A percentile compares a stretch with the other conserved stretches of the same genome.
Evolutionary conservation across 2,329 filamentous ascomycete genomes (phyloP).

Genomic region (Rhytidhysteron rufulum): DNA sequence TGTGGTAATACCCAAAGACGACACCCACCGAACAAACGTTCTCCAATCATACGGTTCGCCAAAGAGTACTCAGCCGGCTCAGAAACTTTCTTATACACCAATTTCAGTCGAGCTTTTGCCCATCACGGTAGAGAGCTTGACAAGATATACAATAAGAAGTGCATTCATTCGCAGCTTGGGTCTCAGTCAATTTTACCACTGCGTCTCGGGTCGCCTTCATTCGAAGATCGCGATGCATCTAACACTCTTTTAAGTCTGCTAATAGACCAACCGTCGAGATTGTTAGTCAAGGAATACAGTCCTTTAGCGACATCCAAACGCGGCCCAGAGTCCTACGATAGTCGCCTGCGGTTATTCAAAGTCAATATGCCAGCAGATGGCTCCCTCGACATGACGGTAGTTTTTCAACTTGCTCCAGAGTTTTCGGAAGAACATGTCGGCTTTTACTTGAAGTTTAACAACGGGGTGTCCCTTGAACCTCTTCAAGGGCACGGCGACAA

Average conservation of each 20-base stretch:
- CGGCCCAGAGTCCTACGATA: slow-evolving; percentile 2
- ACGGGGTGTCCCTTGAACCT: slow-evolving; percentile 2
- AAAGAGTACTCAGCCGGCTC: slow-evolving; percentile 29
- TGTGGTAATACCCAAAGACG: slow-evolving; percentile 23
- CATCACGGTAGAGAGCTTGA: slow-evolving; percentile 10
- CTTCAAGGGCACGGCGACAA: slow-evolving; percentile 1
- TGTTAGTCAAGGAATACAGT: slow-evolving; percentile 16
- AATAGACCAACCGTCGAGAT: slow-evolving; percentile 5
- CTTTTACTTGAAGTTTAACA: slow-evolving; percentile 16
- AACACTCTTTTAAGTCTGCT: slow-evolving; percentile 14
- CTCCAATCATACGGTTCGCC: slow-evolving; percentile 25
- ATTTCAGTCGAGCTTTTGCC: slow-evolving; percentile 32
- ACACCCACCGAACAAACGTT: slow-evolving; percentile 19
- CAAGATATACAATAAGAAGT: slow-evolving; percentile 10
- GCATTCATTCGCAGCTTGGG: slow-evolving; percentile 26
- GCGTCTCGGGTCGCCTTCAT: slow-evolving; percentile 1
- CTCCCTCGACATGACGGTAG: slow-evolving; percentile 15
- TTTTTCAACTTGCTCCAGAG: slow-evolving; percentile 7
- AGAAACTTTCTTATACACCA: slow-evolving; percentile 35
- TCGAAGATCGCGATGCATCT: neutral
- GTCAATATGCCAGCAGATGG: slow-evolving; percentile 29
- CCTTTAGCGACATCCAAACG: neutral
- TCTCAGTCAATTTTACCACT: slow-evolving; percentile 32
- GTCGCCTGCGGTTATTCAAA: slow-evolving; percentile 25
- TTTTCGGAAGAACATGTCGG: slow-evolving; percentile 1